Base-by-base conservation (phyloP, 257 asterid species). In the Salvia rosmarinus region DNA sequence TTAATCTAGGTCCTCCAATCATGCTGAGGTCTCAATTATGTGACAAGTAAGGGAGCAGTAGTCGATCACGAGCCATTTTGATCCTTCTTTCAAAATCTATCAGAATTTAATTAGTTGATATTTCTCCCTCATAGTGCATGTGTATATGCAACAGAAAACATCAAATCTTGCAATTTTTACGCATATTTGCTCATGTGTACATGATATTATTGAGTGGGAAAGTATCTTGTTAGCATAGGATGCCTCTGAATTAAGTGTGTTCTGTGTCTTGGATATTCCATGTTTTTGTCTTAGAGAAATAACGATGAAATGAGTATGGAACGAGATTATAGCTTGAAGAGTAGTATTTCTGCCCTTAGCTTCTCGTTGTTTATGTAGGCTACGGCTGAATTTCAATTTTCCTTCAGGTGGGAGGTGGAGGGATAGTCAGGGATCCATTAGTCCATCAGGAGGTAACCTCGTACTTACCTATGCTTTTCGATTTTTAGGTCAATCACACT, bases 321-420 rank as follows among this genome's bases (percentile, higher is more conserved):
- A 37, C 11, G 11, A 37, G 37, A 25, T 51, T 39, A 62, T 21
- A 6, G 40, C 2, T 1, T 8, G 19, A n/a, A n/a, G n/a, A n/a
- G n/a, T n/a, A 9, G 12, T 47, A 30, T 57, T 25, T 60, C 20
- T 60, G 63, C 23, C 63, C 19, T 59, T 9, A 12, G 50, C 9
- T 5, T 34, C 9, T 25, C 30, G 13, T 25, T 65, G 25, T 39
- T 57, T 43, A 23, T n/a, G 2, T 16, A n/a, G 54, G 37, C 19
- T 6, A 57, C 39, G 20, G 13, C n/a, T n/a, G n/a, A n/a, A 13
- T 62, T 64, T 68, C 65, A 55, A 66, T 71, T 69, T 64, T 62
- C 34, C 61, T 67, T 76, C 79, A 91, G 98, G 97, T 93, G 13
- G 98, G 98, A 54, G 87, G 96, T 1, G 98, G 96, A 72, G 97